phyloP scores from a whole-genome alignment of 2,329 filamentous ascomycete species.

The Xylogone sp. region DNA sequence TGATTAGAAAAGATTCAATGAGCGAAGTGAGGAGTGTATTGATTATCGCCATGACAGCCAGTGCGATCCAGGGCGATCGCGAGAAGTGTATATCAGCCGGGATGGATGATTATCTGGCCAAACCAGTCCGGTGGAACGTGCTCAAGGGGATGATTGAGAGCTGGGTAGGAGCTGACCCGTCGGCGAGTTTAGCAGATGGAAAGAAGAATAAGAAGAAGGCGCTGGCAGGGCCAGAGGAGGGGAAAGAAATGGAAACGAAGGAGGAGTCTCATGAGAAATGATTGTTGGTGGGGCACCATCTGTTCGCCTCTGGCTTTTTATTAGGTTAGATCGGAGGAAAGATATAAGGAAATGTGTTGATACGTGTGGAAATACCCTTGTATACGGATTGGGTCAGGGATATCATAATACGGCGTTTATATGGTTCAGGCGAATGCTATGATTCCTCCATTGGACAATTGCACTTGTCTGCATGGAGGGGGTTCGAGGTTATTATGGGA shows the following conservation, averaged over 20 bases:
- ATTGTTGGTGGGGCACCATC: no score
- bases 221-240: not conserved
- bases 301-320: no score
- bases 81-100: constrained; percentile 47
- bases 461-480: not conserved
- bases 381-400: no score
- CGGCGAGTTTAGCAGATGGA: not conserved
- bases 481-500: not conserved
- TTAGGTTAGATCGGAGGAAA: no score
- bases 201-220: not conserved
- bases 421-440: no score
- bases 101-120: constrained; percentile 49
- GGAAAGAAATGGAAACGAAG: not conserved
- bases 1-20: constrained; percentile 32
- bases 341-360: no score
- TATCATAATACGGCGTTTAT: no score
- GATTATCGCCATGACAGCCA: constrained; percentile 48
- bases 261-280: not conserved
- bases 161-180: not conserved
- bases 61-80: constrained; percentile 44
- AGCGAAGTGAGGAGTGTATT: constrained; percentile 33
- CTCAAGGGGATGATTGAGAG: not conserved
- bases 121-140: constrained; percentile 34
- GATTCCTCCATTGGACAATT: no score
- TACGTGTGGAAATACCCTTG: no score